Percentiles rank a stretch among this genome's conserved stretches.
phyloP scores from a whole-genome alignment of 176 grass and related monocot genomes.

The Carex pumila region DNA sequence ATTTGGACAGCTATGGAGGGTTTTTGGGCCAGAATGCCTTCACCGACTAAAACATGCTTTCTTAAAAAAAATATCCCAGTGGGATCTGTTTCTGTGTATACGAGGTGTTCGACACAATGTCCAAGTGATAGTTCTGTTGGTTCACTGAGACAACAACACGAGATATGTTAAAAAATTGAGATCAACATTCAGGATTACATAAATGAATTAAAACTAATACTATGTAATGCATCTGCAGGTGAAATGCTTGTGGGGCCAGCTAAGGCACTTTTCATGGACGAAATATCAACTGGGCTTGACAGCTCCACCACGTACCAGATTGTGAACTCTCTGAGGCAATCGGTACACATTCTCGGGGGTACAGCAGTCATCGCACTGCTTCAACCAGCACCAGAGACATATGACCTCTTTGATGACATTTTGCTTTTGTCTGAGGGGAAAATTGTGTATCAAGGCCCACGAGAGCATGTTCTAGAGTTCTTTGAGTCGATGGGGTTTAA shows the following conservation, averaged over 20 bases:
- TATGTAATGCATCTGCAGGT: slow-evolving; percentile 31
- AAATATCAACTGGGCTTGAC: slow-evolving; percentile 87
- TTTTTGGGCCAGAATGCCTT: background rate
- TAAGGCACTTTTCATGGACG: slow-evolving; percentile 94
- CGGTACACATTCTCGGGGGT: slow-evolving; percentile 74
- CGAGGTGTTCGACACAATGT: background rate
- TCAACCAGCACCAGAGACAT: slow-evolving; percentile 91
- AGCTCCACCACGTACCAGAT: slow-evolving; percentile 96
- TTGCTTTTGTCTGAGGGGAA: slow-evolving; percentile 80
- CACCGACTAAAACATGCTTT: background rate
- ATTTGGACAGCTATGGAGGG: background rate
- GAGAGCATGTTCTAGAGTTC: slow-evolving; percentile 70
- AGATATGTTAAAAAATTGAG: background rate
- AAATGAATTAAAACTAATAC: background rate
- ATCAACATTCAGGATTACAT: background rate
- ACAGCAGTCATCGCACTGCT: slow-evolving; percentile 87
- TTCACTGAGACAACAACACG: background rate
- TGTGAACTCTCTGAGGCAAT: slow-evolving; percentile 74
- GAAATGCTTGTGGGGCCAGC: slow-evolving; percentile 98
- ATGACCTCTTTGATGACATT: slow-evolving; percentile 80
- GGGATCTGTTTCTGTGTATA: background rate
- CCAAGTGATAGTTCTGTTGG: background rate
- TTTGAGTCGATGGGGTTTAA: slow-evolving; percentile 82
- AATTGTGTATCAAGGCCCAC: slow-evolving; percentile 87
- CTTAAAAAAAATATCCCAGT: background rate